phyloP scores from a whole-genome alignment of 225 moss, liverwort and hornwort species.

The Marchantia polymorpha region DNA sequence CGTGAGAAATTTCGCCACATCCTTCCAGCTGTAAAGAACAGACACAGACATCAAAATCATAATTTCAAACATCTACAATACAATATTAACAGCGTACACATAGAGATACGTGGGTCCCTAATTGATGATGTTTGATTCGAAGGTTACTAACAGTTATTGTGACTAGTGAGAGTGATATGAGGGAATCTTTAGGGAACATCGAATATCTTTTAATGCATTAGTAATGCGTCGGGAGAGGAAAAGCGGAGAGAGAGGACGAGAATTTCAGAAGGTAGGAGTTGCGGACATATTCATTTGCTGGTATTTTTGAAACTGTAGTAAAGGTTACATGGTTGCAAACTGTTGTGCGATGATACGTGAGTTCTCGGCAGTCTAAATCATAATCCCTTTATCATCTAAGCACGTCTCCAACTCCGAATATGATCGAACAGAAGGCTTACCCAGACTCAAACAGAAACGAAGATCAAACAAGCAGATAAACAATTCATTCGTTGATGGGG shows the following conservation, averaged over 20 bases:
- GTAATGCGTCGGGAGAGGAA: not conserved
- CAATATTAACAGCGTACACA: not conserved
- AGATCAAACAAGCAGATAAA: not conserved
- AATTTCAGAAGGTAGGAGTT: too few species aligned
- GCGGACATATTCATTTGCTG: too few species aligned
- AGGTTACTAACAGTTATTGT: not conserved
- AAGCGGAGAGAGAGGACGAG: not conserved
- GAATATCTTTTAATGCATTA: not conserved
- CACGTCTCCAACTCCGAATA: too few species aligned
- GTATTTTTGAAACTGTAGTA: too few species aligned
- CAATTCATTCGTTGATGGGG: not conserved
- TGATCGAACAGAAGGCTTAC: too few species aligned
- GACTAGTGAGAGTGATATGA: not conserved
- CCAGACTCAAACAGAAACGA: too few species aligned
- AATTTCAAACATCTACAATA: not conserved
- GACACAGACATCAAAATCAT: not conserved
- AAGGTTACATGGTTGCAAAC: too few species aligned
- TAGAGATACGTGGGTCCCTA: not conserved
- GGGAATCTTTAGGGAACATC: not conserved
- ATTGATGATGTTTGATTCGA: not conserved
- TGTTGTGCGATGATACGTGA: too few species aligned
- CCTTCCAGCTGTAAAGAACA: constrained; percentile 63
- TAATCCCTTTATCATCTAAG: too few species aligned
- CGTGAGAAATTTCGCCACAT: constrained; percentile 85
- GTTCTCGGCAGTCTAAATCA: too few species aligned